A percentile compares a stretch with the other conserved stretches of the same genome.
Evolutionary conservation across 352 stramenopile species (phyloP).

Genomic region (Pythium diclinum): DNA sequence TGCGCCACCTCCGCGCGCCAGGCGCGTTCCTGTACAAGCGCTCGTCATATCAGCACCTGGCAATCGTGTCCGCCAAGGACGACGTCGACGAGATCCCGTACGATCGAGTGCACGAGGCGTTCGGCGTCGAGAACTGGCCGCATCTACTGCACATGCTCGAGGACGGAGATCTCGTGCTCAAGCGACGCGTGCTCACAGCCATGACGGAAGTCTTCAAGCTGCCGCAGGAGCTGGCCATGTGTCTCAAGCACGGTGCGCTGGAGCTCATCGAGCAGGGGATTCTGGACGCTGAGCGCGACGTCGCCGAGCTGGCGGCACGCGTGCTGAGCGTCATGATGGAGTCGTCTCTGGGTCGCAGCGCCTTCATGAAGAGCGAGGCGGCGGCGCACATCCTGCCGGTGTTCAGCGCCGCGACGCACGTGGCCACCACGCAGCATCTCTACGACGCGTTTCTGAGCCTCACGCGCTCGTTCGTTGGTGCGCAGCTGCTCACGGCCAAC

Average conservation of each 20-base stretch:
- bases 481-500: conserved; percentile 40
- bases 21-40: conserved; percentile 65
- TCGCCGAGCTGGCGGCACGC: conserved; percentile 49
- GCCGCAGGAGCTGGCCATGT: conserved; percentile 60
- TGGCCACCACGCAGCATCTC: conserved; percentile 35
- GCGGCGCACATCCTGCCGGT: conserved; percentile 38
- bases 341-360: conserved; percentile 36
- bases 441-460: conserved; percentile 54
- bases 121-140: conserved; percentile 66
- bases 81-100: conserved; percentile 53
- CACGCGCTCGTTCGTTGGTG: conserved; percentile 41
- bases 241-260: conserved; percentile 51
- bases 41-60: conserved; percentile 56
- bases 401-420: conserved; percentile 35
- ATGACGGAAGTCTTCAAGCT: conserved; percentile 55
- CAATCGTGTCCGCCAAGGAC: conserved; percentile 45
- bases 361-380: conserved; percentile 42
- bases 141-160: conserved; percentile 58
- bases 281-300: conserved; percentile 31
- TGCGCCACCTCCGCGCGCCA: conserved; percentile 56
- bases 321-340: conserved; percentile 58
- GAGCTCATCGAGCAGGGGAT: conserved; percentile 53
- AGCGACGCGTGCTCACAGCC: conserved; percentile 46
- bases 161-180: conserved; percentile 48
- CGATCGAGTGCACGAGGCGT: conserved; percentile 64